phyloP scores from a whole-genome alignment of 75 land plant species.

The Isoetes taiwanensis region DNA sequence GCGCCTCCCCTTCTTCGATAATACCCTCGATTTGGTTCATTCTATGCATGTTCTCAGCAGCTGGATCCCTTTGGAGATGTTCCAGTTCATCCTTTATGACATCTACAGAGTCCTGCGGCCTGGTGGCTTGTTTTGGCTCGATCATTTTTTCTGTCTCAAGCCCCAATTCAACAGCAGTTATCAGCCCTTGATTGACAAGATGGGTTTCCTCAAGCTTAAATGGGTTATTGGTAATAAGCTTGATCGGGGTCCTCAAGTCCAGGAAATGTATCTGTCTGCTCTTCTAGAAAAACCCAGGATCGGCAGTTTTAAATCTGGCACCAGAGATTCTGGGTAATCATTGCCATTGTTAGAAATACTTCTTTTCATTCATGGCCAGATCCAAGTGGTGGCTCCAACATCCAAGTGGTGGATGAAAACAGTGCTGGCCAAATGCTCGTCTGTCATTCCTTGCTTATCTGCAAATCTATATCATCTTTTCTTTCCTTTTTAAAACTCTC shows the following conservation, averaged over 20 bases:
- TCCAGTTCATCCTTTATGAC: constrained; percentile 60
- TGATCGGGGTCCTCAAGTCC: neutral
- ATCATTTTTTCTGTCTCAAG: constrained; percentile 55
- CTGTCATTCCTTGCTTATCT: too few species aligned
- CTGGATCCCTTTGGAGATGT: constrained; percentile 44
- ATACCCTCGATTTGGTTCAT: constrained; percentile 66
- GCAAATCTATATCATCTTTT: too few species aligned
- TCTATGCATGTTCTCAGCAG: constrained; percentile 84
- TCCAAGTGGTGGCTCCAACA: too few species aligned
- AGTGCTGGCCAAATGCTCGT: too few species aligned
- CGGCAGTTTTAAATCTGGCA: too few species aligned
- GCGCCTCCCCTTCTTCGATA: constrained; percentile 71
- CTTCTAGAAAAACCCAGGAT: neutral
- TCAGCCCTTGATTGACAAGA: constrained; percentile 13
- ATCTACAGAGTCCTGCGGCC: constrained; percentile 65
- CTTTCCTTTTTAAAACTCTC: too few species aligned
- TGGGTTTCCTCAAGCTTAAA: neutral
- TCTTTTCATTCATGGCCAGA: too few species aligned
- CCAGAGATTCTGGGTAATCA: too few species aligned
- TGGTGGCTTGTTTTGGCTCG: constrained; percentile 83
- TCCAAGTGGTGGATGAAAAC: too few species aligned
- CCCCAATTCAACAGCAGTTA: constrained; percentile 33
- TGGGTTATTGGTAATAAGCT: constrained; percentile 2
- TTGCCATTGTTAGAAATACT: too few species aligned
- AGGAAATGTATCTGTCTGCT: neutral